Percentiles rank a stretch among this genome's conserved stretches.
Conservation (phyloP, 164 flowering plant genomes). For the Umbellularia californica region DNA sequence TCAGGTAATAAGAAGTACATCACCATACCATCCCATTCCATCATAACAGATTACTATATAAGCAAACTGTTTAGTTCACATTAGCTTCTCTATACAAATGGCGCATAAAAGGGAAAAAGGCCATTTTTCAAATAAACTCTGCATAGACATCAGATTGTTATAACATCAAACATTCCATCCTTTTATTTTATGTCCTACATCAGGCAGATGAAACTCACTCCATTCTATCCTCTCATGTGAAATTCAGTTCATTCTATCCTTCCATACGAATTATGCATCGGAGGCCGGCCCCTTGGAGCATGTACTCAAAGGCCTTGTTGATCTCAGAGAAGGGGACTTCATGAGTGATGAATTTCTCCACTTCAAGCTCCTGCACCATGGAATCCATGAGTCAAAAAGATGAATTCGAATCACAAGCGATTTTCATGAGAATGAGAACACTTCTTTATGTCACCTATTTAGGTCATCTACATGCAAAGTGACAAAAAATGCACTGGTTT, state of each 20-base stretch:
- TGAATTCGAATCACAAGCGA: background rate
- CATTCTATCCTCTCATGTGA: background rate
- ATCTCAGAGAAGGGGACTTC: conserved; percentile 57
- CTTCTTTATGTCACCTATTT: no score
- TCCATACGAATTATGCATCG: conserved; percentile 49
- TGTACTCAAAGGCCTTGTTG: conserved; percentile 66
- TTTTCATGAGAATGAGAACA: background rate
- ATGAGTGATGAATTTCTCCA: conserved; percentile 69
- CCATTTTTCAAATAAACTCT: background rate
- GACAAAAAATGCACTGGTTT: no score
- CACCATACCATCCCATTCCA: no score
- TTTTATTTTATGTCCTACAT: background rate
- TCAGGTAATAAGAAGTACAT: no score
- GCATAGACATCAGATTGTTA: no score
- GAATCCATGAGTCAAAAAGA: background rate
- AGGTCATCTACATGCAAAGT: no score
- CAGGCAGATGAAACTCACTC: background rate
- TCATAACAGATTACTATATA: no score
- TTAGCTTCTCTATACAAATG: no score
- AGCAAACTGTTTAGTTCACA: no score
- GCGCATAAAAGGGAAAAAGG: background rate
- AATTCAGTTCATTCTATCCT: conserved; percentile 1
- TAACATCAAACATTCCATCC: no score
- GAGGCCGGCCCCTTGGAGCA: conserved; percentile 47
- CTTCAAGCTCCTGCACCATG: conserved; percentile 26